Evolutionary conservation across 2,329 filamentous ascomycete genomes (phyloP), one percentile per base, ranked within the genome.

Genomic region (Microdochium paspali): DNA sequence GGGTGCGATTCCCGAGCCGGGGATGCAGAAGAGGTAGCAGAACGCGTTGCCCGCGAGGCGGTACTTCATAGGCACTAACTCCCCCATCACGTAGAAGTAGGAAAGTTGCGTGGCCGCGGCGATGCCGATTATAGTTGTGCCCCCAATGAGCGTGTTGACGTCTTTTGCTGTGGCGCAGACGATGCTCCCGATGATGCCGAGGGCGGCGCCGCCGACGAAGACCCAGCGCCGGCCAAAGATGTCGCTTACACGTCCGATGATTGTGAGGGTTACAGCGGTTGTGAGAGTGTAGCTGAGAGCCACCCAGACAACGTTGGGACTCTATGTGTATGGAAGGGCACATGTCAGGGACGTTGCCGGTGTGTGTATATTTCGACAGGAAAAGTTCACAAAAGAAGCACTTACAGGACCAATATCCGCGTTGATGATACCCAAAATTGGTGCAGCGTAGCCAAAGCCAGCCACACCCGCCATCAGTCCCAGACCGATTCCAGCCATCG

Each of bases 1-100:
- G 18, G 70, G 70, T 0, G 71, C 73, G 48, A 70, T 68, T 24
- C 66, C 62, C 47, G 68, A 66, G 50, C 66, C 68, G 12, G 66
- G 66, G 23, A 68, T 51, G 24, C 63, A 66, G 2, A 63, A 64
- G 15, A 69, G 55, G 50, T 72, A 69, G 26, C 68, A 62, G 42
- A 66, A 49, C 1, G 61, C 61, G 21, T 65, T 59, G 49, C 66
- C 58, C 6, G 60, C 58, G 12, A 67, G 61, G 50, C 71, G 59
- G 44, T 61, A 56, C 49, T 63, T 67, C 55, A 69, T 70, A 12
- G 71, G 67, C 4, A 74, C 66, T 5, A 71, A 60, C 53, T 71
- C 68, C 43, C 66, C 67, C 23, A 71, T 56, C 10, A 68, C 62
- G 45, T 70, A 64, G 4, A 61, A 61, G 51, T 70, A 70, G 3